Evolutionary conservation across 2,329 filamentous ascomycete species (phyloP).

Genomic region (Aspergillus udagawae): DNA sequence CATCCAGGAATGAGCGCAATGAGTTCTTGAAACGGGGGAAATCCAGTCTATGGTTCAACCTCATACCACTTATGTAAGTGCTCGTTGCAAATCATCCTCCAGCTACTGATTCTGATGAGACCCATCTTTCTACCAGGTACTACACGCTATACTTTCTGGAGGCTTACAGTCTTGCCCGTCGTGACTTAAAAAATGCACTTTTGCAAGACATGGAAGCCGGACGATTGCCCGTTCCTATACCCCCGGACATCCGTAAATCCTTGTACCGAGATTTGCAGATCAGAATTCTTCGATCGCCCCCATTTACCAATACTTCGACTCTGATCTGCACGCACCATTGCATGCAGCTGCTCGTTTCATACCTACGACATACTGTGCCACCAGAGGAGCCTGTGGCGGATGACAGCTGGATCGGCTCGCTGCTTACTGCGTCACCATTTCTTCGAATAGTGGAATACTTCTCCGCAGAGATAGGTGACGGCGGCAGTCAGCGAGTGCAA

Average conservation of each 20-base stretch:
- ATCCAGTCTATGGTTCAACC: constrained; percentile 34
- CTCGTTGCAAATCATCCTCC: background rate
- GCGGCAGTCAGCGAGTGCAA: constrained; percentile 36
- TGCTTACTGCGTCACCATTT: constrained; percentile 39
- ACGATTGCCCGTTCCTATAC: constrained; percentile 34
- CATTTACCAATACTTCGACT: constrained; percentile 37
- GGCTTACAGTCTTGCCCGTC: constrained; percentile 35
- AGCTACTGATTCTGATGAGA: background rate
- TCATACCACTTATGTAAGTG: constrained; percentile 40
- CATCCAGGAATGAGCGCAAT: constrained; percentile 30
- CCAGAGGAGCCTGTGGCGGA: constrained; percentile 30
- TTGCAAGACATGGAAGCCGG: constrained; percentile 37
- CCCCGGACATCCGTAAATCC: constrained; percentile 27
- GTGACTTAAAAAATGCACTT: constrained; percentile 35
- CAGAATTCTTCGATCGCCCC: constrained; percentile 36
- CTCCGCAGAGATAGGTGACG: constrained; percentile 42
- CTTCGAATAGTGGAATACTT: constrained; percentile 40
- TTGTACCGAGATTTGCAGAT: constrained; percentile 37
- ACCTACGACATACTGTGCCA: constrained; percentile 35
- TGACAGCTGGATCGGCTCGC: constrained; percentile 39
- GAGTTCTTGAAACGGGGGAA: constrained; percentile 31
- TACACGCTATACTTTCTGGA: constrained; percentile 41
- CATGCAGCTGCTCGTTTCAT: constrained; percentile 37
- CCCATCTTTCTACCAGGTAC: constrained; percentile 26
- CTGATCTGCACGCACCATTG: constrained; percentile 41